Evolutionary conservation across 108 stramenopile species (phyloP), one percentile per base, ranked within the genome.

Genomic region (Discostella pseudostelligera): DNA sequence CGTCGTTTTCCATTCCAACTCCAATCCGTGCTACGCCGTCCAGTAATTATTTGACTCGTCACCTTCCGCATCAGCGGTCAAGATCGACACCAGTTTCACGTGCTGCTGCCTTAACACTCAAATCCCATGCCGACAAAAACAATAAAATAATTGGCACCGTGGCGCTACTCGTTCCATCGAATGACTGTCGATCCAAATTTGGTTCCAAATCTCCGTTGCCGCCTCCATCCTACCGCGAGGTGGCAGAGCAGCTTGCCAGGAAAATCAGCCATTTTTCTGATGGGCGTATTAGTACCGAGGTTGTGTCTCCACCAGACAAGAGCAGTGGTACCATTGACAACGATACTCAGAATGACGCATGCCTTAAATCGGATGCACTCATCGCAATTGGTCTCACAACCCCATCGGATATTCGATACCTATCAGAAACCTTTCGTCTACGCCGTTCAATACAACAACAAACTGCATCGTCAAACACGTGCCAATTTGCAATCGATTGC

Each of bases 401-500:
- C 5, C 79, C 74, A 19, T 22, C 49, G 12, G 89, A 90, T 49
- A 62, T 63, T 71, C 50, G 59, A 44, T 50, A 72, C 59, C 37
- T 76, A 24, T 69, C 76, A 26, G 19, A 28, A 59, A 48, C 37
- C 62, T 56, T 90, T 83, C 68, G 70, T 58, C 12, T 50, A 37
- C 45, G 71, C 22, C 66, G 78, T 20, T 25, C 44, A 7, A 1
- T 12, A 10, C 60, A 37, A 25, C 53, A 68, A 48, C 42, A 58
- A 42, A 0, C 16, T 37, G 12, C 56, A 48, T 13, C 66, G 46
- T 22, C 47, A 24, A 57, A 66, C 14, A 58, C 39, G 20, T 84
- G 85, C 66, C 86, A 90, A 58, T 87, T 87, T 64, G 89, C 81
- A 20, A 39, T 90, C 0, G 83, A 84, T 36, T 90, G 84, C 56